Evolutionary conservation across 306 rosid species (phyloP).

Genomic region (Quillaja saponaria): DNA sequence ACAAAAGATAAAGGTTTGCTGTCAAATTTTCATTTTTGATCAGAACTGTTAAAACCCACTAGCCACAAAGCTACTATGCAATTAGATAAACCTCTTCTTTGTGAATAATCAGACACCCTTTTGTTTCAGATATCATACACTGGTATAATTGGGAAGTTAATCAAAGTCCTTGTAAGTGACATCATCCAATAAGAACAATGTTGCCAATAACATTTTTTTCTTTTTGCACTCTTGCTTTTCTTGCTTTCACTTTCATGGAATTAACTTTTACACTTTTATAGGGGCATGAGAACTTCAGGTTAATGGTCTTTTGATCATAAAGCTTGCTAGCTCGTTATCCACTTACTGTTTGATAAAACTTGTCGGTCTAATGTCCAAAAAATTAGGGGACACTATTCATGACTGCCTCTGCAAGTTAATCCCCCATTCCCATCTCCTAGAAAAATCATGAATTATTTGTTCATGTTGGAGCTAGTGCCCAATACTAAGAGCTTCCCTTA

Average conservation of each 20-base stretch:
- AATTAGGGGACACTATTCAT: slow-evolving; percentile 49
- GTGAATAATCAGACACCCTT: slow-evolving; percentile 4
- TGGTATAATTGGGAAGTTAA: slow-evolving; percentile 34
- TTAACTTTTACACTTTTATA: slow-evolving; percentile 25
- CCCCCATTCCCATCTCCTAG: slow-evolving; percentile 29
- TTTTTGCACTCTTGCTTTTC: slow-evolving; percentile 29
- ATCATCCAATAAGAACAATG: slow-evolving; percentile 28
- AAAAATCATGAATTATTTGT: slow-evolving; percentile 35
- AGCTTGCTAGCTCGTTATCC: slow-evolving; percentile 38
- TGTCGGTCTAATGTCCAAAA: slow-evolving; percentile 63
- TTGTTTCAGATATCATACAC: slow-evolving; percentile 34
- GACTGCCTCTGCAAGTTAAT: slow-evolving; percentile 30
- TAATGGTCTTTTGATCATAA: slow-evolving; percentile 38
- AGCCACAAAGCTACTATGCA: slow-evolving; percentile 13
- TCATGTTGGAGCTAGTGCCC: neutral
- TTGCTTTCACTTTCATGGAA: slow-evolving; percentile 40
- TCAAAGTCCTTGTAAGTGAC: slow-evolving; percentile 36
- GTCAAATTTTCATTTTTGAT: slow-evolving; percentile 36
- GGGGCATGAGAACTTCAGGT: slow-evolving; percentile 36
- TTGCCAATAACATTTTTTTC: slow-evolving; percentile 38
- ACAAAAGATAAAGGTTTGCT: slow-evolving; percentile 45
- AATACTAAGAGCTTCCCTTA: slow-evolving; percentile 6
- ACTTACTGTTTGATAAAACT: slow-evolving; percentile 45
- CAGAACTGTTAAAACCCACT: slow-evolving; percentile 25
- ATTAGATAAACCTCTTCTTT: slow-evolving; percentile 16